Percentiles rank a stretch among this genome's conserved stretches.
phyloP scores from a whole-genome alignment of 2,329 filamentous ascomycete genomes.

The Furcasterigmium furcatum region DNA sequence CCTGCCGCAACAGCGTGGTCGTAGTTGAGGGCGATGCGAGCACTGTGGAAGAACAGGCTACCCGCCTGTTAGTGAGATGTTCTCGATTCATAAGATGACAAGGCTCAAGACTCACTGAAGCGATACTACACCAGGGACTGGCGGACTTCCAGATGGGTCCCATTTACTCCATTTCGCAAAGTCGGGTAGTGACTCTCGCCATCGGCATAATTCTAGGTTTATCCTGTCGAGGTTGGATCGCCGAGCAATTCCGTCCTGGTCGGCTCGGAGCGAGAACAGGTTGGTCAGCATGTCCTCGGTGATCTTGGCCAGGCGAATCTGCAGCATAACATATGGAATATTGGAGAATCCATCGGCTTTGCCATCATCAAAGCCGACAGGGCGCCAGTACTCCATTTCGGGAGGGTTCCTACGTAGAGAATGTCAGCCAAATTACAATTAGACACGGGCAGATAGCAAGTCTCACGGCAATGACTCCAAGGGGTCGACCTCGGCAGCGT shows the following conservation, averaged over 20 bases:
- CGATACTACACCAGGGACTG: not conserved
- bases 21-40: conserved; percentile 18
- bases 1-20: conserved; percentile 9
- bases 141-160: conserved; percentile 11
- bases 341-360: conserved; percentile 6
- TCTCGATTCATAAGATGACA: not conserved
- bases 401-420: conserved; percentile 12
- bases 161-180: conserved; percentile 15
- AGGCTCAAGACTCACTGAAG: not conserved
- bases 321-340: conserved; percentile 14
- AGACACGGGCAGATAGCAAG: too few relatives aligned
- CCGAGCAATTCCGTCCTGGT: conserved; percentile 3
- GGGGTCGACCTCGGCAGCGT: conserved; percentile 10
- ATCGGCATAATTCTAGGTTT: conserved; percentile 15
- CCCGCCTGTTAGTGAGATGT: not conserved
- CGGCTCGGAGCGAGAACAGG: conserved; percentile 6
- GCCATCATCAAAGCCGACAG: conserved; percentile 15
- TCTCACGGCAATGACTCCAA: conserved; percentile 7
- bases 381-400: conserved; percentile 16
- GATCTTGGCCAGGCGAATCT: conserved; percentile 13
- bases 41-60: conserved; percentile 15
- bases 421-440: too few relatives aligned
- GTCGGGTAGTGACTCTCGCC: conserved; percentile 13
- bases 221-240: conserved; percentile 10
- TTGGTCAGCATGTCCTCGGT: conserved; percentile 17